Evolutionary conservation across 495 filamentous ascomycete species (phyloP).

Genomic region (Pyrenula aspistea): DNA sequence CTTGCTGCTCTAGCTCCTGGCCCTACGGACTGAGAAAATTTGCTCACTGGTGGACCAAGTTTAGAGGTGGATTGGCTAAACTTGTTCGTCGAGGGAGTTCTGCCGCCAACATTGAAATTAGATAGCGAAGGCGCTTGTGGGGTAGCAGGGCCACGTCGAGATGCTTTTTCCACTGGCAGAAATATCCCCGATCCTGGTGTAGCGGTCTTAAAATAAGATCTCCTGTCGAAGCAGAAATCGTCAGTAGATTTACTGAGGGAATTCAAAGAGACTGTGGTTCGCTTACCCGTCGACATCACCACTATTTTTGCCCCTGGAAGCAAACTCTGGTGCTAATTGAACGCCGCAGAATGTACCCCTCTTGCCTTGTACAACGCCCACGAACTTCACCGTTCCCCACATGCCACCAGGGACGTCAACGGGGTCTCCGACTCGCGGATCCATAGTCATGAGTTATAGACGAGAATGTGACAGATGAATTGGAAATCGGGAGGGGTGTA

Average conservation of each 20-base stretch:
- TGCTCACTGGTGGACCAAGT: slow-evolving; percentile 27
- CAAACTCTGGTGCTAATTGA: slow-evolving; percentile 72
- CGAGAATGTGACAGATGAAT: background rate
- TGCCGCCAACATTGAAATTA: slow-evolving; percentile 36
- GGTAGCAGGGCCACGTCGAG: slow-evolving; percentile 43
- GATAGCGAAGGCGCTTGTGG: slow-evolving; percentile 53
- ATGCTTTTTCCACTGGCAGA: slow-evolving; percentile 75
- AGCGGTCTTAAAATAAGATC: slow-evolving; percentile 68
- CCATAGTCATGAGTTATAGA: background rate
- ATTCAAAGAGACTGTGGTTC: slow-evolving; percentile 24
- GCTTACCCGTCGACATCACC: slow-evolving; percentile 82
- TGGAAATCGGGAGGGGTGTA: background rate
- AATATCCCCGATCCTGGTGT: slow-evolving; percentile 83
- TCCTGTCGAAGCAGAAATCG: background rate
- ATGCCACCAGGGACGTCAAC: slow-evolving; percentile 95
- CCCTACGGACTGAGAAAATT: slow-evolving; percentile 80
- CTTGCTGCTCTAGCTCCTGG: slow-evolving; percentile 55
- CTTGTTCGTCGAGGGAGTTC: slow-evolving; percentile 36
- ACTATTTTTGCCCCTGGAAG: slow-evolving; percentile 81
- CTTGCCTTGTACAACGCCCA: slow-evolving; percentile 80
- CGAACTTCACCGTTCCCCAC: slow-evolving; percentile 79
- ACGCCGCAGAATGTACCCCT: slow-evolving; percentile 90
- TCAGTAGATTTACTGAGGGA: background rate
- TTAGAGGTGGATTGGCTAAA: slow-evolving; percentile 30
- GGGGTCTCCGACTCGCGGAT: slow-evolving; percentile 61